phyloP scores from a whole-genome alignment of 2,329 filamentous ascomycete species.

The Botrytis porri region DNA sequence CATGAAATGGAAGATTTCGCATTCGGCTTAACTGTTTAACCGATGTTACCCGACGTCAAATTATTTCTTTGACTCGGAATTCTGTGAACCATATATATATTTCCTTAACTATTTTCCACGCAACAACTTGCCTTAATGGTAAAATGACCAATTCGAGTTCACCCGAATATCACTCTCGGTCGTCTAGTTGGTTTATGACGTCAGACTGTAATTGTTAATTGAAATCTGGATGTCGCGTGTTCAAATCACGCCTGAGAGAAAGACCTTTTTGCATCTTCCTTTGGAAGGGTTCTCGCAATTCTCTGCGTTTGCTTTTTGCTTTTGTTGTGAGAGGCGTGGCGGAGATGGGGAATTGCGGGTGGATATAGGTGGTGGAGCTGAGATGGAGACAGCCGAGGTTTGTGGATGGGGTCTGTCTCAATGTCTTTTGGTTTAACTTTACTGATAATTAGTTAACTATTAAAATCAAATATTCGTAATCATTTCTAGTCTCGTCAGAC shows the following conservation, averaged over 20 bases:
- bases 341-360: background rate
- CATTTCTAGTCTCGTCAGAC: background rate
- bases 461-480: background rate
- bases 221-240: slow-evolving; percentile 15
- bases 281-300: no score
- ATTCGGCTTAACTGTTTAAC: background rate
- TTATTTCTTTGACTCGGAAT: background rate
- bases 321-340: background rate
- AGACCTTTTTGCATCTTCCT: background rate
- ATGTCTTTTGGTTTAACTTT: background rate
- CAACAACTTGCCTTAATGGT: background rate
- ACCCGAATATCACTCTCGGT: slow-evolving; percentile 8
- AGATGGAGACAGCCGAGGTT: background rate
- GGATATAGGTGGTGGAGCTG: background rate
- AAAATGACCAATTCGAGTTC: slow-evolving; percentile 9
- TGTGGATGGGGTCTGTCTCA: background rate
- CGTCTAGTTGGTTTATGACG: slow-evolving; percentile 19
- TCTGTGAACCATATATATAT: fast-evolving
- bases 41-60: background rate
- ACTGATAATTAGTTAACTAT: no score
- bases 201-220: slow-evolving; percentile 12
- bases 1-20: background rate
- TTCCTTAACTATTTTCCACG: fast-evolving
- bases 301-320: background rate
- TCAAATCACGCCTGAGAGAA: slow-evolving; percentile 15